Conservation (phyloP, 2,329 filamentous ascomycete species). For the Alternaria brassicicola region DNA sequence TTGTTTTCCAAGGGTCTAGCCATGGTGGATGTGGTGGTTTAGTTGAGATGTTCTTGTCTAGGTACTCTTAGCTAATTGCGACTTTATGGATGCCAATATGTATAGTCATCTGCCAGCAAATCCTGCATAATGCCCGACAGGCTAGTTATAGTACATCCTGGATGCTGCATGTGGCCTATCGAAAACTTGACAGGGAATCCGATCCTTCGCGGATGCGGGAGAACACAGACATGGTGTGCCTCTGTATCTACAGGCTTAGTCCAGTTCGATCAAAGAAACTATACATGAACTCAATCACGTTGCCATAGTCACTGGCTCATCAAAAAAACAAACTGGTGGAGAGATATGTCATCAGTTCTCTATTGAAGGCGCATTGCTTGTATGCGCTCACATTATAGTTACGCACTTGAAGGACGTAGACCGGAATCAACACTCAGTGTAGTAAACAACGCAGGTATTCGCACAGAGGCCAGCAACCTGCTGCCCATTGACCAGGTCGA, state of each 20-base stretch:
- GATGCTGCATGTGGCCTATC: neutral
- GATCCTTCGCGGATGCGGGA: neutral
- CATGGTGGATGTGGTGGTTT: neutral
- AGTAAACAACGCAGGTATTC: neutral
- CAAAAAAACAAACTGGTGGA: conserved; percentile 36
- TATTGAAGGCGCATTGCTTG: neutral
- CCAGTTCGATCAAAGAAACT: too few relatives aligned
- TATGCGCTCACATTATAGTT: neutral
- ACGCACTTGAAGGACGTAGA: neutral
- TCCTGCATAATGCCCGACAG: neutral
- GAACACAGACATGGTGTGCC: neutral
- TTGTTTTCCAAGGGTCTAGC: conserved; percentile 63
- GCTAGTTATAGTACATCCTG: neutral
- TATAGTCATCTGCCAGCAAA: neutral
- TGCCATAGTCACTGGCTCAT: conserved; percentile 40
- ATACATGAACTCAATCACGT: too few relatives aligned
- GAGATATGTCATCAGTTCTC: conserved; percentile 19
- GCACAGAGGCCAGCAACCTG: neutral
- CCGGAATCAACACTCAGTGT: neutral
- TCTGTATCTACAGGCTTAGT: neutral
- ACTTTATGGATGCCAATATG: neutral
- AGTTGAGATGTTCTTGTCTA: neutral
- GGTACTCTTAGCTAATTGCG: neutral
- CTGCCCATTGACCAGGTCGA: neutral
- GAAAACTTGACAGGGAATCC: neutral